Evolutionary conservation across 2,329 filamentous ascomycete species (phyloP), one percentile per base, ranked within the genome.

Genomic region (Paradendryphiella salina): DNA sequence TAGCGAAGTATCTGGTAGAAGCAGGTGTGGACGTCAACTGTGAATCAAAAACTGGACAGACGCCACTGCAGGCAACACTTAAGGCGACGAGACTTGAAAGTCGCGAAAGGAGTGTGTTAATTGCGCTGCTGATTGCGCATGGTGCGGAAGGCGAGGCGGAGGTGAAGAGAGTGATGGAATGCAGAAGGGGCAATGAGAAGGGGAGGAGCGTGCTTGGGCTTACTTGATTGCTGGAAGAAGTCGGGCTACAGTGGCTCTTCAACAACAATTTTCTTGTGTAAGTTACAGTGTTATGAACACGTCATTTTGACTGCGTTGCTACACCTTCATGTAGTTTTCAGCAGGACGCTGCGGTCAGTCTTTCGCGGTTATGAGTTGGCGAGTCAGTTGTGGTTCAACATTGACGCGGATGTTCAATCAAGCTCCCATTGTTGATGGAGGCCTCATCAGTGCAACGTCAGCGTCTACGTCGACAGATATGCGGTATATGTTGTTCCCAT

Each of bases 21-120:
- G 56, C 55, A 21, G 69, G 69, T 9, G 67, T 63, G 4, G 69
- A 72, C 47, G 64, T 71, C n/a, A 66, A 69, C 35, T 52, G 56
- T 10, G 58, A 61, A 21, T 51, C 61, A 7, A 52, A 60, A 15
- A 55, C 64, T 15, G 60, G 55, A 5, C 52, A 52, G 7, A 66
- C 63, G 4, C 65, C 67, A 3, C 48, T 71, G 3, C 63, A 66
- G 11, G 50, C 56, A 32, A 57, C 60, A 5, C 46, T 71, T 5
- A 61, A 54, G 9, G 47, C 56, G 5, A 44, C 51, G 5, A 57
- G 32, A 9, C 35, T 68, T 1, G 66, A 70, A 14, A 57, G 61
- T 9, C 55, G 60, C 21, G 65, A 70, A 42, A 35, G 69, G 8
- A 68, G 61, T 32, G 50, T 59, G 43, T 61, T 71, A 40, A 65